These are phyloP conservation scores for Acorus gramineus DNA, from an alignment of 106 monocot genomes.

Conservation along the genomic window DNA sequence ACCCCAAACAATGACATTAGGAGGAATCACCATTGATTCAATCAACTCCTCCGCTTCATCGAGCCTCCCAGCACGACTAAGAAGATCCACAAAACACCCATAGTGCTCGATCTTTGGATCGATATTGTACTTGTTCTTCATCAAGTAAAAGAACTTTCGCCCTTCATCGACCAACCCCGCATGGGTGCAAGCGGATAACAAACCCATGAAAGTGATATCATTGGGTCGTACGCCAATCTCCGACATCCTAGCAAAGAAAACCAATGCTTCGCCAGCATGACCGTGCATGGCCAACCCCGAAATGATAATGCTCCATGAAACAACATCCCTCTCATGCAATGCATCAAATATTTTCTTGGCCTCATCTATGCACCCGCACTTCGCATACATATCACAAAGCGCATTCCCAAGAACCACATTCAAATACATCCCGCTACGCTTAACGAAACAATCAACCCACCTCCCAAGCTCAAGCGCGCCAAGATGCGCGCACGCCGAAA, in stretches of 20 bases:
- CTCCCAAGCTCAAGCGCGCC: slow-evolving; percentile 26
- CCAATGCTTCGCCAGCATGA: slow-evolving; percentile 17
- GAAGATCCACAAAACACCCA: slow-evolving; percentile 39
- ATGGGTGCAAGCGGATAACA: slow-evolving; percentile 39
- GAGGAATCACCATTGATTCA: slow-evolving; percentile 18
- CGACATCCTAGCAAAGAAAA: slow-evolving; percentile 22
- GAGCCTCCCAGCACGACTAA: slow-evolving; percentile 31
- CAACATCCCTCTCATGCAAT: slow-evolving; percentile 28
- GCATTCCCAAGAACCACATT: slow-evolving; percentile 35
- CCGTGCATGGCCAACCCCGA: slow-evolving; percentile 37
- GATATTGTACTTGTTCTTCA: slow-evolving; percentile 20
- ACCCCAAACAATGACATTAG: slow-evolving; percentile 40
- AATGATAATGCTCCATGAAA: slow-evolving; percentile 40
- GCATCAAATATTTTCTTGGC: slow-evolving; percentile 25
- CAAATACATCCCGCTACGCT: slow-evolving; percentile 12
- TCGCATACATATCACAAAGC: slow-evolving; percentile 35
- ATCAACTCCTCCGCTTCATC: slow-evolving; percentile 30
- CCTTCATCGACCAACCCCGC: slow-evolving; percentile 28
- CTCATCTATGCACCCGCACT: slow-evolving; percentile 38
- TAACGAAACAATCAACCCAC: slow-evolving; percentile 29
- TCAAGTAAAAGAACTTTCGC: slow-evolving; percentile 16
- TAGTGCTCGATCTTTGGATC: slow-evolving; percentile 36
- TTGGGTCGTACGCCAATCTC: slow-evolving; percentile 14
- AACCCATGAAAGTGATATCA: slow-evolving; percentile 38
- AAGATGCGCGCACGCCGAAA: slow-evolving; percentile 33